A percentile compares a stretch with the other conserved stretches of the same genome.
phyloP scores from a whole-genome alignment of 2,329 filamentous ascomycete genomes.

The Aspergillus transmontanensis region DNA sequence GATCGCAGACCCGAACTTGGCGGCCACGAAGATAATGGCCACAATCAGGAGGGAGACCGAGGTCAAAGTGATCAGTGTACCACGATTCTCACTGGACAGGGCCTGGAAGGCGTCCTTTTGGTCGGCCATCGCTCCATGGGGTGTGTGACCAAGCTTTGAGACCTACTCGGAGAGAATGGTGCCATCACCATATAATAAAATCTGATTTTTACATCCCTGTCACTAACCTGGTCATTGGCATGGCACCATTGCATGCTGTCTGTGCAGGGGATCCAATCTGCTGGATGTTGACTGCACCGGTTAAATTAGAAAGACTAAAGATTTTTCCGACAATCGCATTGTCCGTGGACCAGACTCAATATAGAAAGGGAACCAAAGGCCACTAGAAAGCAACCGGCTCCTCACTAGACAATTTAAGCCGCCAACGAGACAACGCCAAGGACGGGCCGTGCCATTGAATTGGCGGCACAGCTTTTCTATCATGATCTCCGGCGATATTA shows the following conservation, averaged over 20 bases:
- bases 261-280: neutral
- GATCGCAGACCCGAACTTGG: slow-evolving; percentile 15
- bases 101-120: neutral
- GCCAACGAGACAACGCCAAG: neutral
- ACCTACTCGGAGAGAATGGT: neutral
- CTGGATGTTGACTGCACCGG: neutral
- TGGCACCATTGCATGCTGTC: neutral
- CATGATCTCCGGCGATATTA: neutral
- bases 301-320: neutral
- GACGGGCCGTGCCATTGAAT: neutral
- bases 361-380: neutral
- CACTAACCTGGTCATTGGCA: neutral
- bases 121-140: neutral
- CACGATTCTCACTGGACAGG: neutral
- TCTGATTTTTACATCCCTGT: neutral
- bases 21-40: slow-evolving; percentile 18
- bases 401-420: neutral
- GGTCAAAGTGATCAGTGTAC: neutral
- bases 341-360: neutral
- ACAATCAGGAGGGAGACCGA: slow-evolving; percentile 10
- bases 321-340: neutral
- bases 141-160: neutral
- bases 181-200: neutral
- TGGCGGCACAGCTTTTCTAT: neutral
- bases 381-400: neutral